Conservation (phyloP, 495 filamentous ascomycete genomes). For the Trichoderma gamsii region DNA sequence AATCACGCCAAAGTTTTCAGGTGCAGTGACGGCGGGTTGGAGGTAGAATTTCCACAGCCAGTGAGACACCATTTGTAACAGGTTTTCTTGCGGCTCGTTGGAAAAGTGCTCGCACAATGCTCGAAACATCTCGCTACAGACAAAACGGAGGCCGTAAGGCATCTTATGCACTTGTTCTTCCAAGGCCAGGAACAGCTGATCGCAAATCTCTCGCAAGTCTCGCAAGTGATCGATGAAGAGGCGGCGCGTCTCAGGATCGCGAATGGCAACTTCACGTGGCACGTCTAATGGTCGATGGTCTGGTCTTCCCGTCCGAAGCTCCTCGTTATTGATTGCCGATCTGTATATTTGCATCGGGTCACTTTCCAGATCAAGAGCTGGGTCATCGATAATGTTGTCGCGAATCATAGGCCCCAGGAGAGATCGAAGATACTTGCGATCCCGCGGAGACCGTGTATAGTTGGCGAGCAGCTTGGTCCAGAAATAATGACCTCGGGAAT, state of each 20-base stretch:
- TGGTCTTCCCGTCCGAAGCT: conserved; percentile 80
- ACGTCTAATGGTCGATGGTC: conserved; percentile 75
- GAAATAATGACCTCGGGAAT: conserved; percentile 84
- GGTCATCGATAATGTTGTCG: conserved; percentile 86
- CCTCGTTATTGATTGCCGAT: conserved; percentile 91
- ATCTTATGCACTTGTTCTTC: conserved; percentile 80
- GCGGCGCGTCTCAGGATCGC: conserved; percentile 83
- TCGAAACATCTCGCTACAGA: conserved; percentile 82
- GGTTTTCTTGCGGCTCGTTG: conserved; percentile 65
- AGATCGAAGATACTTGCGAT: conserved; percentile 86
- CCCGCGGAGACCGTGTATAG: conserved; percentile 86
- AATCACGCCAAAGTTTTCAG: conserved; percentile 83
- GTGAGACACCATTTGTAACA: conserved; percentile 78
- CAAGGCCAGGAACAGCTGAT: conserved; percentile 74
- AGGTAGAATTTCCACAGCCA: conserved; percentile 95
- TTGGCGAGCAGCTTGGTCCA: conserved; percentile 79
- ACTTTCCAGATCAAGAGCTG: conserved; percentile 85
- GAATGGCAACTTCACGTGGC: conserved; percentile 83
- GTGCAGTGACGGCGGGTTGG: conserved; percentile 77
- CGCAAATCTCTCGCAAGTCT: conserved; percentile 85
- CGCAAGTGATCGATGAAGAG: conserved; percentile 90
- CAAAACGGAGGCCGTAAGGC: conserved; percentile 88
- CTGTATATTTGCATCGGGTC: conserved; percentile 97
- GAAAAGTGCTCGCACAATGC: conserved; percentile 67
- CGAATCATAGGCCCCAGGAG: conserved; percentile 75